These are phyloP conservation scores for Adenanthera pavonina DNA, from an alignment of 306 rosid species.

Conservation along the genomic window DNA sequence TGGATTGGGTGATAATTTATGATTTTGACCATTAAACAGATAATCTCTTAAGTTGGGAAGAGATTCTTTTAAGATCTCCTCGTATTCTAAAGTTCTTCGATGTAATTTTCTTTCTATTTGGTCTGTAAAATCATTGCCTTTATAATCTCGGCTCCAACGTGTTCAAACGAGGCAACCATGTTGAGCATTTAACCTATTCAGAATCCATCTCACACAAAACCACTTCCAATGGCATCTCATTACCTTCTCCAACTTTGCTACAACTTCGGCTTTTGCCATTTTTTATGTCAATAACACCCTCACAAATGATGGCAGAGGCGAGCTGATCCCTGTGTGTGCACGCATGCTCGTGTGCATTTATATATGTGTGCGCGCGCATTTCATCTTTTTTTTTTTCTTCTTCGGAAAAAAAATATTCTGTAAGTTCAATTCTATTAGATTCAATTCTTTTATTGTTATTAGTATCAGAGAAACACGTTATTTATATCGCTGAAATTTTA, in stretches of 20 bases:
- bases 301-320: too few relatives aligned
- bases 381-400: background rate
- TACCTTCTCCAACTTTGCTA: background rate
- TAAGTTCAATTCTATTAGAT: background rate
- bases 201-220: constrained; percentile 19
- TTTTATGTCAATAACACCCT: too few relatives aligned
- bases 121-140: background rate
- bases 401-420: background rate
- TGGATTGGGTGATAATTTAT: background rate
- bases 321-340: too few relatives aligned
- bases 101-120: background rate
- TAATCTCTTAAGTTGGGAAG: background rate
- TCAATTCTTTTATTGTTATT: background rate
- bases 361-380: background rate
- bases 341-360: background rate
- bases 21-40: background rate
- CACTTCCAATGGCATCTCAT: background rate
- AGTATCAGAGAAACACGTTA: background rate
- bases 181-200: background rate
- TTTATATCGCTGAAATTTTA: background rate
- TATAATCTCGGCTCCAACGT: too few relatives aligned
- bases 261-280: too few relatives aligned
- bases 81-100: background rate
- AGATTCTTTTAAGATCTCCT: constrained; percentile 14
- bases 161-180: constrained; percentile 6